Evolutionary conservation across 306 rosid species (phyloP).

Genomic region (Lathyrus sativus): DNA sequence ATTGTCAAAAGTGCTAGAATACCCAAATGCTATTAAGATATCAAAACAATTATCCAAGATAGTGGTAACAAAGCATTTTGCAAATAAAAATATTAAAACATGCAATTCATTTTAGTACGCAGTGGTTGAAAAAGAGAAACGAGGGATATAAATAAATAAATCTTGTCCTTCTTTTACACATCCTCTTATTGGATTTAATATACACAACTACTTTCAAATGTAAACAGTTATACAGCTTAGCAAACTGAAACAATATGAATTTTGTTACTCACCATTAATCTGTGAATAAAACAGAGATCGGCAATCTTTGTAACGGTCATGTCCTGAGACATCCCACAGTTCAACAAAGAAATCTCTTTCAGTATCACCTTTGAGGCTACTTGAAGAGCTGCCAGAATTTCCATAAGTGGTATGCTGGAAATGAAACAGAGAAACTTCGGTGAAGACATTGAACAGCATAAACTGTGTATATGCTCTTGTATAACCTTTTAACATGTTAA

Average conservation of each 20-base stretch:
- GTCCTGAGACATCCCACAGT: conserved; percentile 99
- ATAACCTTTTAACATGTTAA: conserved; percentile 10
- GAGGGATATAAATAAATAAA: too few species aligned
- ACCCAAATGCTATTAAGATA: too few species aligned
- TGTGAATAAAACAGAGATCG: conserved; percentile 92
- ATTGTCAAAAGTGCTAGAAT: too few species aligned
- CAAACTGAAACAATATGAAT: conserved; percentile 14
- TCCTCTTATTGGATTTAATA: too few species aligned
- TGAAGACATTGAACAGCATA: conserved; percentile 31
- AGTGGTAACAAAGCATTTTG: too few species aligned
- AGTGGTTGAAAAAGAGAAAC: too few species aligned
- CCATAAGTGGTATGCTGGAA: conserved; percentile 75
- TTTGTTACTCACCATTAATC: conserved; percentile 69
- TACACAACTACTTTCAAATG: conserved; percentile 7
- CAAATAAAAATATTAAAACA: too few species aligned
- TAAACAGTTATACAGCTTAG: conserved; percentile 8
- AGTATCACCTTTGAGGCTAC: conserved; percentile 76
- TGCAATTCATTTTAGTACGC: too few species aligned
- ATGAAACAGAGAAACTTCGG: conserved; percentile 32
- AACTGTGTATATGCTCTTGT: conserved; percentile 20
- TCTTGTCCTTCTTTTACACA: too few species aligned
- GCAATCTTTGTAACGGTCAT: conserved; percentile 92
- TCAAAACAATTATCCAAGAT: too few species aligned
- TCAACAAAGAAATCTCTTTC: conserved; percentile 94
- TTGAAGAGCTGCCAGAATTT: conserved; percentile 86